phyloP scores from a whole-genome alignment of 495 filamentous ascomycete species.

The Penicillium crystallinum region DNA sequence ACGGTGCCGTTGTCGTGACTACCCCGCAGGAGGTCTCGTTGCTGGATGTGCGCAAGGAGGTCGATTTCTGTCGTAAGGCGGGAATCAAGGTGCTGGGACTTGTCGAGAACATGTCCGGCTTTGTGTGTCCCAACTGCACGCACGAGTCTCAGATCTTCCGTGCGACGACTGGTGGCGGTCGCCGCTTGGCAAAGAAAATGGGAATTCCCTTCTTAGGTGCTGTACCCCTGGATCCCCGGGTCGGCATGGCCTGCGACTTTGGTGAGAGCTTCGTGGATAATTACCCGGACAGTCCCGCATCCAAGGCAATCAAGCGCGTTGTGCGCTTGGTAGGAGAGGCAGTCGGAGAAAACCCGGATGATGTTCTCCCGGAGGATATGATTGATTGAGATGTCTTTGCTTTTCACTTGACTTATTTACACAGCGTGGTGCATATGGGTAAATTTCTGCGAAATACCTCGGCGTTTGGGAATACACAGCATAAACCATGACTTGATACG shows the following conservation, averaged over 20 bases:
- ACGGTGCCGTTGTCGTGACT: constrained; percentile 88
- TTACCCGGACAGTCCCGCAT: constrained; percentile 88
- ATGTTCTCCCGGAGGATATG: constrained; percentile 36
- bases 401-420: constrained; percentile 3
- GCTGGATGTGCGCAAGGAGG: constrained; percentile 91
- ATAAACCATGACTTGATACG: constrained; percentile 1
- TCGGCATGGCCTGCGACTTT: constrained; percentile 94
- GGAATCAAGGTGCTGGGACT: constrained; percentile 82
- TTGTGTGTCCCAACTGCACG: constrained; percentile 86
- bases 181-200: constrained; percentile 74
- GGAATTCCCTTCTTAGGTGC: constrained; percentile 80
- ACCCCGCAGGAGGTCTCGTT: constrained; percentile 94
- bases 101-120: constrained; percentile 97
- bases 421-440: constrained; percentile 20
- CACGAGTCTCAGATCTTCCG: constrained; percentile 80
- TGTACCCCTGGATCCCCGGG: constrained; percentile 89
- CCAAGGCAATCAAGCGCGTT: constrained; percentile 66
- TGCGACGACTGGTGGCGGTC: constrained; percentile 85
- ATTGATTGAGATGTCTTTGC: constrained; percentile 15
- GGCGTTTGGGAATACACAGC: constrained; percentile 14
- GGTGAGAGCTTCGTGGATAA: constrained; percentile 95
- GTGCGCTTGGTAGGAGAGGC: constrained; percentile 63
- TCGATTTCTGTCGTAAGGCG: constrained; percentile 94
- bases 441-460: not conserved
- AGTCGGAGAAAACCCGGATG: constrained; percentile 51